These are phyloP conservation scores for Cyberlindnera suaveolens DNA, from an alignment of 805 yeast species.

Conservation along the genomic window DNA sequence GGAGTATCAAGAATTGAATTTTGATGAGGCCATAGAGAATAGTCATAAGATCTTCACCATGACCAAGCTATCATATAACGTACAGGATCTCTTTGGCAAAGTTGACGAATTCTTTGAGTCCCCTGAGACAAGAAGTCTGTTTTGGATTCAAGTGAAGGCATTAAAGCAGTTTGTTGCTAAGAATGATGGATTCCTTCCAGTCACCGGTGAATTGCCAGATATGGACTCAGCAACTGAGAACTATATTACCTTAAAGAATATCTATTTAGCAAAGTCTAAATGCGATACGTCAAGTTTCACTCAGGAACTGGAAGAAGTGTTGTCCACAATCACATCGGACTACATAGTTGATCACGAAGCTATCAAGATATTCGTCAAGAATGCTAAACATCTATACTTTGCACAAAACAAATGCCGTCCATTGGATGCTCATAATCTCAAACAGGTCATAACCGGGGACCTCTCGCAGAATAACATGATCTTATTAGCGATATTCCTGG, in stretches of 20 bases:
- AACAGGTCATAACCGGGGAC: neutral
- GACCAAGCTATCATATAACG: constrained; percentile 26
- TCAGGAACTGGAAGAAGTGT: constrained; percentile 25
- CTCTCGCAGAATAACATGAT: constrained; percentile 3
- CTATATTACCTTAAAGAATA: constrained; percentile 50
- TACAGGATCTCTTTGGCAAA: constrained; percentile 21
- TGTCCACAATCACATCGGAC: neutral
- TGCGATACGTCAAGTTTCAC: constrained; percentile 40
- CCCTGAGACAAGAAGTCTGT: constrained; percentile 24
- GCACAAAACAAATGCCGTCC: constrained; percentile 5
- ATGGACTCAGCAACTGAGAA: constrained; percentile 73
- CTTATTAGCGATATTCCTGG: constrained; percentile 13
- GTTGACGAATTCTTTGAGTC: constrained; percentile 5
- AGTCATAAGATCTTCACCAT: constrained; percentile 37
- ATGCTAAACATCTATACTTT: constrained; percentile 39
- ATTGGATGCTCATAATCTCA: constrained; percentile 6
- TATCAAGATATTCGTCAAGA: constrained; percentile 52
- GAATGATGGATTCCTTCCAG: constrained; percentile 45
- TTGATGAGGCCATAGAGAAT: constrained; percentile 45
- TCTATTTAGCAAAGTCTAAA: constrained; percentile 52
- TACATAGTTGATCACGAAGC: constrained; percentile 22
- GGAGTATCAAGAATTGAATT: constrained; percentile 32
- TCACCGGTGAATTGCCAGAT: constrained; percentile 75
- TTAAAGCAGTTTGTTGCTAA: constrained; percentile 43
- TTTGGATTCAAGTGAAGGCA: constrained; percentile 61